A percentile compares a stretch with the other conserved stretches of the same genome.
These are phyloP conservation scores for Ceratocystis harringtonii DNA, from an alignment of 2,329 filamentous ascomycete species.

Conservation along the genomic window DNA sequence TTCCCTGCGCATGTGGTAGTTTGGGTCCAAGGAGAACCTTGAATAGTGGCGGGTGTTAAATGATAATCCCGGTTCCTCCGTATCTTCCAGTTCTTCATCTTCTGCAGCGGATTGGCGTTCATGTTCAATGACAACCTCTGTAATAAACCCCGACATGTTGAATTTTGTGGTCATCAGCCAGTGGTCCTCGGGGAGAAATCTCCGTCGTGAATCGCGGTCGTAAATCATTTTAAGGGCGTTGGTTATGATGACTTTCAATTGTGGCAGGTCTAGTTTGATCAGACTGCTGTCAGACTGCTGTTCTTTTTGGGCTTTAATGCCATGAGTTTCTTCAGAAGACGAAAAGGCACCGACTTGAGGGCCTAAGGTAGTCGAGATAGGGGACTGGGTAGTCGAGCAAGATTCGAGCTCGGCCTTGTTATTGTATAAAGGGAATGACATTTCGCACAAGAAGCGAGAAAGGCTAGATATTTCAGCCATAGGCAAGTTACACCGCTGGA, in stretches of 20 bases:
- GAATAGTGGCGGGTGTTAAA: background rate
- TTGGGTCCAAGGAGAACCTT: background rate
- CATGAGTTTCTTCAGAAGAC: background rate
- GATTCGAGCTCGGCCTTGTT: constrained; percentile 44
- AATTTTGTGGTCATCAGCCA: constrained; percentile 88
- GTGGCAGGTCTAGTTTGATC: constrained; percentile 48
- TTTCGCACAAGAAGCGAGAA: constrained; percentile 73
- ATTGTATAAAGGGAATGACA: constrained; percentile 81
- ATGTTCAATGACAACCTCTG: constrained; percentile 76
- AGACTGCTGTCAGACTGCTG: background rate
- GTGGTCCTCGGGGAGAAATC: constrained; percentile 67
- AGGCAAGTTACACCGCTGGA: constrained; percentile 51
- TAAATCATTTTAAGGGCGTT: constrained; percentile 76
- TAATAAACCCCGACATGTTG: constrained; percentile 77
- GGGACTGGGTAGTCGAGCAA: background rate
- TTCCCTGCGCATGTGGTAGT: constrained; percentile 1
- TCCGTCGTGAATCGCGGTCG: constrained; percentile 77
- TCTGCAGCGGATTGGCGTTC: constrained; percentile 52
- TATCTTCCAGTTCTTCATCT: constrained; percentile 25
- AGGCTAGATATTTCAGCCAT: constrained; percentile 57
- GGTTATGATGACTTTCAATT: constrained; percentile 66
- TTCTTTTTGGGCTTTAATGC: constrained; percentile 17
- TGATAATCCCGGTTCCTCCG: constrained; percentile 21
- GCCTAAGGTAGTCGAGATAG: background rate
- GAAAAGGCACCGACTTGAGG: background rate